Conservation (phyloP, 1,139 yeast species). For the Hyphopichia buzzinii region DNA sequence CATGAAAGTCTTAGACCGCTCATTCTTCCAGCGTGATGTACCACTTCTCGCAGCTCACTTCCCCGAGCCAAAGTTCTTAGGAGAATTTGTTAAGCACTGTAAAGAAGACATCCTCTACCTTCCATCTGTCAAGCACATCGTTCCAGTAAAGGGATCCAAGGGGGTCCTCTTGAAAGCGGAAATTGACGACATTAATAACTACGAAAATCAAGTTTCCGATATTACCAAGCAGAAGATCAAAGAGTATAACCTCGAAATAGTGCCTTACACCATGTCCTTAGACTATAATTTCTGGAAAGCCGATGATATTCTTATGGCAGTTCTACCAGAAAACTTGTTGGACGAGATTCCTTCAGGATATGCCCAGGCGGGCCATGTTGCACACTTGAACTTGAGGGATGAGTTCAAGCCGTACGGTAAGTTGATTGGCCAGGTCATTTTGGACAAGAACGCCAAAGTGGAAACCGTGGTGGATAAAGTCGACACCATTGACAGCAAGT, state of each 20-base stretch:
- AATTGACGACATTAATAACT: slow-evolving; percentile 38
- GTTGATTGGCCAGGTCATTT: slow-evolving; percentile 83
- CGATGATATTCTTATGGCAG: slow-evolving; percentile 77
- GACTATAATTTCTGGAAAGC: slow-evolving; percentile 83
- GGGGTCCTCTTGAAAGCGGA: slow-evolving; percentile 65
- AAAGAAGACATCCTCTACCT: slow-evolving; percentile 57
- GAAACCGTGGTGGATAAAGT: slow-evolving; percentile 94
- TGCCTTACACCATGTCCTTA: slow-evolving; percentile 55
- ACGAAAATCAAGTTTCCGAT: slow-evolving; percentile 37
- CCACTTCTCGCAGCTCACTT: slow-evolving; percentile 67
- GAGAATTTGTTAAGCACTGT: slow-evolving; percentile 52
- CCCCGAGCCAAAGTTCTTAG: slow-evolving; percentile 62
- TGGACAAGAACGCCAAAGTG: slow-evolving; percentile 79
- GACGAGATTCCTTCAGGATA: slow-evolving; percentile 87
- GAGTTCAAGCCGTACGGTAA: slow-evolving; percentile 81
- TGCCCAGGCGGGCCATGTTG: slow-evolving; percentile 93
- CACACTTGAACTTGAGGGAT: slow-evolving; percentile 83
- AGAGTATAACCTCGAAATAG: slow-evolving; percentile 45
- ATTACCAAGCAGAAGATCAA: slow-evolving; percentile 43
- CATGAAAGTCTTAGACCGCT: slow-evolving; percentile 65
- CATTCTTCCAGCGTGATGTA: slow-evolving; percentile 55
- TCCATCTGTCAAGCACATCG: slow-evolving; percentile 66
- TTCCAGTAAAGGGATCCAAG: slow-evolving; percentile 48
- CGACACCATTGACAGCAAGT: slow-evolving; percentile 81
- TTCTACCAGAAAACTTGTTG: slow-evolving; percentile 68